Percentiles rank a stretch among this genome's conserved stretches.
These are phyloP conservation scores for Apiotrichum mycotoxinovorans DNA, from an alignment of 1,284 basidiomycete species.

Conservation along the genomic window DNA sequence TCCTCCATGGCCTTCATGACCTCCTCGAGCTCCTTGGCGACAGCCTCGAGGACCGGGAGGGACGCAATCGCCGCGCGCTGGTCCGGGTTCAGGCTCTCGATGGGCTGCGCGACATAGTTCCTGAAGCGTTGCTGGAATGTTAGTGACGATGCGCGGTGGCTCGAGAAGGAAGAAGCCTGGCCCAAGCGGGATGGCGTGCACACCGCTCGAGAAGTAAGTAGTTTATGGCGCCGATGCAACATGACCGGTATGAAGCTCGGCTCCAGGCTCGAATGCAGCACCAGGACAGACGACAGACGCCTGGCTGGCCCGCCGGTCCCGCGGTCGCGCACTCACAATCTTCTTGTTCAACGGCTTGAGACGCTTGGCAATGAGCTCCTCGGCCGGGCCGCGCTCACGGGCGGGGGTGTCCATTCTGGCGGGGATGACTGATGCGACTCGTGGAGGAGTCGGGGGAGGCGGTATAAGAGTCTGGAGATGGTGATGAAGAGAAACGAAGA, in stretches of 20 bases:
- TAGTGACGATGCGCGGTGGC: neutral
- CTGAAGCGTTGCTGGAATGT: conserved; percentile 64
- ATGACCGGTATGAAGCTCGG: no score
- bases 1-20: conserved; percentile 70
- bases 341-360: conserved; percentile 73
- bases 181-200: no score
- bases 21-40: conserved; percentile 73
- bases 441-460: no score
- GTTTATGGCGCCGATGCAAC: no score
- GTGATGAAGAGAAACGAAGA: no score
- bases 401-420: conserved; percentile 5
- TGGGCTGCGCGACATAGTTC: conserved; percentile 62
- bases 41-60: conserved; percentile 68
- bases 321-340: conserved; percentile 75
- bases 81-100: conserved; percentile 74
- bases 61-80: conserved; percentile 67
- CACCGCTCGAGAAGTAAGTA: no score
- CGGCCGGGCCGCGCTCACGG: conserved; percentile 56
- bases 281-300: neutral
- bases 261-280: neutral
- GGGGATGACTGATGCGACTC: no score
- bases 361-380: conserved; percentile 72
- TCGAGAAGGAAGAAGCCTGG: no score
- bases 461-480: no score
- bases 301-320: no score